Evolutionary conservation across 2,329 filamentous ascomycete species (phyloP), one percentile per base, ranked within the genome.

Genomic region (Fonsecaea pedrosoi): DNA sequence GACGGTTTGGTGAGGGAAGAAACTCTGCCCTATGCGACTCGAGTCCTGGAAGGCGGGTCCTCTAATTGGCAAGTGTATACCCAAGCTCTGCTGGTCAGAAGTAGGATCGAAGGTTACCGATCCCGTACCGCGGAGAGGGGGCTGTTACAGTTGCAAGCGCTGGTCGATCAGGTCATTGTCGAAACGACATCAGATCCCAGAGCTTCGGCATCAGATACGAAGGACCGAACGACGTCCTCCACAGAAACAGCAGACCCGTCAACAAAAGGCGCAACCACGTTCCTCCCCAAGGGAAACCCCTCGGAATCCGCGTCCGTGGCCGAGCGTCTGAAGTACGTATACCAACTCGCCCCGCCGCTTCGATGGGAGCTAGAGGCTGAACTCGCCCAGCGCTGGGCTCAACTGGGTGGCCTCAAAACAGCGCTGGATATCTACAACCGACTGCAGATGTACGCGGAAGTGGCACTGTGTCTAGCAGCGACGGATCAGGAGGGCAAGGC

Each of bases 31-130:
- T 99, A 94, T 76, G 95, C 95, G 0, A 90, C 89, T 1, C 88
- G 95, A 48, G 95, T 98, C 0, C 84, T 99, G 1, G 87, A 91
- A 8, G 93, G 95, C 68, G 94, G 94, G 72, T 91, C 91, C 54
- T 94, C 92, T 0, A 99, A 98, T 78, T 99, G 95, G 95, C 95
- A 98, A 77, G 90, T 97, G 38, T 98, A 98, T 76, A 97, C 95
- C 0, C 94, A 98, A 76, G 95, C 93, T 0, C 83, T 99, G 8
- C 84, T 99, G 0, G 91, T 98, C 1, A 87, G 95, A 54, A 96
- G 92, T 67, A 86, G 95, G 15, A 94, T 98, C 62, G 95, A 99
- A 78, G 85, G 94, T 0, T 94, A 96, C 78, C 87, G 88, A 61
- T 92, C 94, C 61, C 86, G 94, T 62, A 99, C 95, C 0, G 85